Base-by-base conservation (phyloP, 495 filamentous ascomycete species). In the Mytilinidion resinicola region DNA sequence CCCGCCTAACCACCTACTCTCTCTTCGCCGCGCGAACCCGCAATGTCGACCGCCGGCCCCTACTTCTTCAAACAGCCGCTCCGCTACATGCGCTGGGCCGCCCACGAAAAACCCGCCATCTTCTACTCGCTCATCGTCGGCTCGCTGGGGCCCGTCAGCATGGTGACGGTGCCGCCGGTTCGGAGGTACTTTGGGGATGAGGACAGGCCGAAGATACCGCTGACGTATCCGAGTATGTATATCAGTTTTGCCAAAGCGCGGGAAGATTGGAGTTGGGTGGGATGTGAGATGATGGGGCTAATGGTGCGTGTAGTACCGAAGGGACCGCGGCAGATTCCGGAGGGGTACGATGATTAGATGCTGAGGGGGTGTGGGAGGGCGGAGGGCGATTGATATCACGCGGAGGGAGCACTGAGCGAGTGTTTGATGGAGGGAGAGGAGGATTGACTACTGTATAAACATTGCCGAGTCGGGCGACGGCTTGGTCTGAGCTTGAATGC, bases 221-320 rank as follows among this genome's bases (percentile, higher is more conserved):
- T 88, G 73, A 92, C 90, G 67, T 98, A 96, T 79, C 93, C 93
- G 50, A 79, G 93, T 98, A 82, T 76, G 52, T 59, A 36, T 14
- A 56, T 14, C 17, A 37, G n/a, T 49, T 41, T 51, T 49, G 39
- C 12, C 10, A 33, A 12, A 54, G 8, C 2, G 38, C 37, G 20
- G 38, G 7, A 20, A 53, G 15, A 33, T 11, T 30, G 41, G 30
- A 34, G 49, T 47, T 11, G 21, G 19, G 21, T 15, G 39, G 19
- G 21, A 17, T 17, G 6, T 12, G 38, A 51, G 53, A 51, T 58
- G 9, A 37, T 56, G 14, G 25, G 35, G 56, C 51, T 64, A 47
- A 61, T 37, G 8, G n/a, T 51, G 34, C 55, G 7, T 53, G 63
- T 60, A 92, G 90, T 96, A 67, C 90, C 91, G 10, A 71, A 81